Conservation (phyloP, 1,284 basidiomycete species). For the Sporisorium iseilematis-ciliati region DNA sequence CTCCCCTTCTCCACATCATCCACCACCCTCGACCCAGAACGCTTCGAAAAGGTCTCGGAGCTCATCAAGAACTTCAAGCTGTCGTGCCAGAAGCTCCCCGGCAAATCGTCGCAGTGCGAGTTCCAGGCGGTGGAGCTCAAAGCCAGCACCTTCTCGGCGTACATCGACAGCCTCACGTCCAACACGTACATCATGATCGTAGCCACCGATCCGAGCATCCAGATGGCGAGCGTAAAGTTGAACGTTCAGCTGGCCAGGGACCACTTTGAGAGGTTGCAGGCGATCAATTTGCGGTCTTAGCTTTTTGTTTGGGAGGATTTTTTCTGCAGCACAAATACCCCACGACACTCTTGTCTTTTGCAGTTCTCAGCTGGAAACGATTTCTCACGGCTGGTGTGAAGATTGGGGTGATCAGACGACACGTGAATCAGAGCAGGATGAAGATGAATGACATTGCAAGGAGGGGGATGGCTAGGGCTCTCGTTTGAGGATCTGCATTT, state of each 20-base stretch:
- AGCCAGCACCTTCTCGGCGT: constrained; percentile 78
- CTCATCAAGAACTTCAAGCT: constrained; percentile 95
- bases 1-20: background rate
- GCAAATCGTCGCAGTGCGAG: constrained; percentile 34
- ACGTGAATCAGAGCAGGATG: background rate
- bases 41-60: constrained; percentile 95
- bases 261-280: constrained; percentile 77
- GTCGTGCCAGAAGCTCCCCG: constrained; percentile 74
- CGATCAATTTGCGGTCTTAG: constrained; percentile 40
- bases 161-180: constrained; percentile 91
- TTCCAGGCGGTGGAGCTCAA: constrained; percentile 69
- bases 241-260: constrained; percentile 83
- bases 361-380: too few species aligned
- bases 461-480: constrained; percentile 1
- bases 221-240: constrained; percentile 83
- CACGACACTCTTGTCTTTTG: background rate
- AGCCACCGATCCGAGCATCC: constrained; percentile 85
- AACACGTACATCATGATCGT: constrained; percentile 95
- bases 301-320: background rate
- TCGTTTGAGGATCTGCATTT: constrained; percentile 38
- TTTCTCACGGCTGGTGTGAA: background rate
- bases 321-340: constrained; percentile 14
- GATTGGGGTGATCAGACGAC: too few species aligned
- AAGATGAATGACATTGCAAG: constrained; percentile 1
- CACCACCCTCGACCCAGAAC: constrained; percentile 77